These are phyloP conservation scores for Aspergillus candidus DNA, from an alignment of 2,329 filamentous ascomycete species.

Conservation along the genomic window DNA sequence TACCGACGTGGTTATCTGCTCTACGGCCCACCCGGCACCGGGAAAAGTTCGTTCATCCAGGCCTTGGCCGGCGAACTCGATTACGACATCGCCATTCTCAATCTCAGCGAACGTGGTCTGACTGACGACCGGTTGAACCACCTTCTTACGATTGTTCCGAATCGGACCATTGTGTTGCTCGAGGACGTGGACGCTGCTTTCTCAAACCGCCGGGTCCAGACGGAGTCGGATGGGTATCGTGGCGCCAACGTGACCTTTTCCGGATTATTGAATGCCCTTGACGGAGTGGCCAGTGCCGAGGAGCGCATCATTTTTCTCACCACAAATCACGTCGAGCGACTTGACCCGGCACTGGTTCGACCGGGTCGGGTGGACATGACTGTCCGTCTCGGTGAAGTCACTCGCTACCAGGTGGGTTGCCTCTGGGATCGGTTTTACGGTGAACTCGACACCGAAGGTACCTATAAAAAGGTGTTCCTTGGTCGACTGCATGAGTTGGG, in stretches of 20 bases:
- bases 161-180: slow-evolving; percentile 72
- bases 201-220: slow-evolving; percentile 64
- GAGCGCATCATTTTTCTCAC: slow-evolving; percentile 92
- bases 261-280: slow-evolving; percentile 74
- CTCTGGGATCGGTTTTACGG: slow-evolving; percentile 97
- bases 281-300: slow-evolving; percentile 90
- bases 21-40: slow-evolving; percentile 83
- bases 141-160: slow-evolving; percentile 76
- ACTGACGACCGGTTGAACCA: slow-evolving; percentile 86
- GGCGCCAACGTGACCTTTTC: slow-evolving; percentile 92
- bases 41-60: slow-evolving; percentile 94
- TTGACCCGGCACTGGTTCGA: slow-evolving; percentile 82
- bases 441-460: slow-evolving; percentile 62
- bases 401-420: slow-evolving; percentile 71
- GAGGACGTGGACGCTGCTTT: slow-evolving; percentile 93
- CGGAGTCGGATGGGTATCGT: slow-evolving; percentile 74
- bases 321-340: slow-evolving; percentile 84
- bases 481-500: slow-evolving; percentile 62
- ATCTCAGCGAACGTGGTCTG: slow-evolving; percentile 80
- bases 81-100: slow-evolving; percentile 87
- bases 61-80: slow-evolving; percentile 87
- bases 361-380: slow-evolving; percentile 94
- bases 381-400: slow-evolving; percentile 80
- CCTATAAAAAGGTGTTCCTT: slow-evolving; percentile 64
- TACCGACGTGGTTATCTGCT: slow-evolving; percentile 85